Evolutionary conservation across 306 rosid genomes (phyloP), one percentile per base, ranked within the genome.

Genomic region (Canavalia ensiformis): DNA sequence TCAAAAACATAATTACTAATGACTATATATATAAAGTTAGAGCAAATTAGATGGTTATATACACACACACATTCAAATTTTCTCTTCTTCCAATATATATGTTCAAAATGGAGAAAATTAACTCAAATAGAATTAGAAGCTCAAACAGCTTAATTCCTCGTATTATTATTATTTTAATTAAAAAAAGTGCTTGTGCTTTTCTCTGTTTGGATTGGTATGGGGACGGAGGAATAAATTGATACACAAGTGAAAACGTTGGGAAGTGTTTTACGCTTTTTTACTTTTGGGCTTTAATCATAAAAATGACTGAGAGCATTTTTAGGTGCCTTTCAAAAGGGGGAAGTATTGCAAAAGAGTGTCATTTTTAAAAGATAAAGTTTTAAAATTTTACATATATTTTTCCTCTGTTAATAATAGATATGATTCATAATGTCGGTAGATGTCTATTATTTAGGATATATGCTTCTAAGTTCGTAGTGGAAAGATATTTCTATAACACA

Each of bases 261-360:
- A 44, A 77, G 11, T 25, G 42, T 68, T 80, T 59, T 64, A 28
- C 75, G 59, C 70, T 68, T 73, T 37, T 67, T 77, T 56, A 55
- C 80, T 72, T 86, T 69, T 54, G 67, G 29, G 35, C 82, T 86
- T 79, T 86, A 69, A 77, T 86, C 86, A 54, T 45, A 72, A 68
- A 74, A 74, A 49, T 63, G 46, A 64, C 28, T n/a, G 33, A 68
- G 76, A 86, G 63, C 72, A 78, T 44, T 68, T 78, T 78, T 47
- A 62, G 80, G 62, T 83, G 42, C 80, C 42, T 83, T 72, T 50
- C 9, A 50, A 47, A 80, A 57, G 80, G 70, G 81, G 49, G 44
- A 6, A 63, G 71, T 64, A 41, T 45, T 82, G 81, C 81, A 67
- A 67, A 82, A 75, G 76, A 28, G 75, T 68, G 57, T 79, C 60